Evolutionary conservation across 495 filamentous ascomycete species (phyloP).

Genomic region (Pyrenopolyporus hunteri): DNA sequence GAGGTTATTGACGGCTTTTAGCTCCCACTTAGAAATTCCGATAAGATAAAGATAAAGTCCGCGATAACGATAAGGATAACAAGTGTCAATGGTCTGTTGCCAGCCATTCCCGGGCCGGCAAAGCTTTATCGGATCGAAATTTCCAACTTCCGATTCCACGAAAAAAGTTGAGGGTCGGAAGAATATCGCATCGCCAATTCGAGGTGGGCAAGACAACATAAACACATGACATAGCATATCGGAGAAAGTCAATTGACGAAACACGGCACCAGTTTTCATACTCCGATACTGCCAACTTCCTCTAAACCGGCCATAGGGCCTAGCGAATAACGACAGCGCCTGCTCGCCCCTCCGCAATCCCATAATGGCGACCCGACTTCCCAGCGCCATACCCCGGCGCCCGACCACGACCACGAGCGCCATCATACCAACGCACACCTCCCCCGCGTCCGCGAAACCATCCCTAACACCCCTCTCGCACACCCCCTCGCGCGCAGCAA

Average conservation of each 20-base stretch:
- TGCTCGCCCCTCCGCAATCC: too few species aligned
- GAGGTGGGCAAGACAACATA: not conserved
- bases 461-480: conserved; percentile 37
- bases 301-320: too few species aligned
- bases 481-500: conserved; percentile 72
- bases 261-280: not conserved
- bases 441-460: conserved; percentile 44
- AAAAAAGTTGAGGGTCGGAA: conserved; percentile 19
- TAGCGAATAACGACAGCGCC: too few species aligned
- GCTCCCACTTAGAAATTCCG: not conserved
- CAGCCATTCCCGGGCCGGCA: conserved; percentile 20
- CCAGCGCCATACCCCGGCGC: conserved; percentile 38
- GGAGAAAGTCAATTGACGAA: not conserved
- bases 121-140: conserved; percentile 6
- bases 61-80: conserved; percentile 11
- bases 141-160: conserved; percentile 15
- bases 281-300: too few species aligned
- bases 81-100: not conserved
- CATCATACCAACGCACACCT: too few species aligned
- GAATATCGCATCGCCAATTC: not conserved
- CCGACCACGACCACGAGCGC: conserved; percentile 35
- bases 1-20: not conserved
- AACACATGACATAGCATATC: not conserved
- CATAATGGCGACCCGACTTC: conserved; percentile 37
- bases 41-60: too few species aligned